Evolutionary conservation across 1,284 basidiomycete genomes (phyloP), one percentile per base, ranked within the genome.

Genomic region (Marasmius sp.): DNA sequence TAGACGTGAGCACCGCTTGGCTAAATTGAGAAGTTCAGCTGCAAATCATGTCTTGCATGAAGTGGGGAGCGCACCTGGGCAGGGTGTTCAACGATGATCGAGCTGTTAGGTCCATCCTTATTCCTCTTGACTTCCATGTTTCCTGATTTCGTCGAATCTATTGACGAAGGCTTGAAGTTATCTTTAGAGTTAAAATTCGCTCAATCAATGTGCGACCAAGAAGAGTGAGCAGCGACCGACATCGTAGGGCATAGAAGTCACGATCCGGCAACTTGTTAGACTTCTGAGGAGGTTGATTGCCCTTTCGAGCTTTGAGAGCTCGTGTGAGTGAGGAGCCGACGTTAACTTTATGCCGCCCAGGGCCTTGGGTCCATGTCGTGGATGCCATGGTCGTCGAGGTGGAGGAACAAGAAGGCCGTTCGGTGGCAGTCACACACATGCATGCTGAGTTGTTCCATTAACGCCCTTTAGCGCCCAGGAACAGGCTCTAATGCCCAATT

Each of bases 241-340:
- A 92, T 65, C 86, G 80, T 66, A 92, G 83, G 33, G 88, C 85
- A 69, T 88, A 89, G 72, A 88, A 89, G 65, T 90, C 87, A 53
- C 82, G 80, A 67, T 85, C 82, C 36, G 84, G 85, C 50, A 84
- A 71, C 62, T 74, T 75, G 34, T 75, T 73, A 43, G 76, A 76
- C 72, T 84, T 78, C 33, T 76, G 68, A 14, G 79, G 74, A 38
- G 78, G 72, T 10, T 72, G 71, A 60, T 68, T 70, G 47, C 81
- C 81, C 67, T 82, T 85, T 66, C 87, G 83, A 22, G 85, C 84
- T 70, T 85, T 89, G 65, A 89, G 76, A 7, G 85, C 80, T 58
- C 83, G 78, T 6, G 72, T 74, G 48, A 91, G 77, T 1, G 88
- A 88, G 0, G 78, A 67, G 33, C 89, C 88, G 59, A 90, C 76